Percentiles rank a stretch among this genome's conserved stretches.
These are phyloP conservation scores for Rhodotorula babjevae DNA, from an alignment of 768 basidiomycete genomes.

Conservation along the genomic window DNA sequence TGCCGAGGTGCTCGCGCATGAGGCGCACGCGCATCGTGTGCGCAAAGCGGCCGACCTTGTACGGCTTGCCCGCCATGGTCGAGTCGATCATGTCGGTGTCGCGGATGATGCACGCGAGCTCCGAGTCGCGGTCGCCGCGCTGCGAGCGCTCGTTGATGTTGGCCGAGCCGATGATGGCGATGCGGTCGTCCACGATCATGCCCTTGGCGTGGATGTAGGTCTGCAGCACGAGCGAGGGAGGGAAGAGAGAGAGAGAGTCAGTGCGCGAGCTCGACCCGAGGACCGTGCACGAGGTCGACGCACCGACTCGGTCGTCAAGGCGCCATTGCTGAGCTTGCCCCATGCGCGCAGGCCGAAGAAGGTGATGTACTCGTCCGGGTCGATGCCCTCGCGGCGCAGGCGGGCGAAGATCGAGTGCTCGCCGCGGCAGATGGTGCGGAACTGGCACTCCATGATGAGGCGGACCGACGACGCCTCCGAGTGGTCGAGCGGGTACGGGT, in stretches of 20 bases:
- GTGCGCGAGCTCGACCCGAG: neutral
- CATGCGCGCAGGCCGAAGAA: constrained; percentile 89
- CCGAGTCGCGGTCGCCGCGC: constrained; percentile 93
- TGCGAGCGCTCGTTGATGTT: constrained; percentile 97
- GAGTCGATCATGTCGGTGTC: constrained; percentile 97
- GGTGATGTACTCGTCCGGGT: constrained; percentile 86
- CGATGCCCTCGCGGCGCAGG: constrained; percentile 77
- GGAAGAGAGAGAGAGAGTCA: neutral
- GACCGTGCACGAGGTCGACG: neutral
- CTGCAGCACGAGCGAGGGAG: constrained; percentile 6
- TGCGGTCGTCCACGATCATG: constrained; percentile 87
- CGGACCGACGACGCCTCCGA: constrained; percentile 89
- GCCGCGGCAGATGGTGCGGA: constrained; percentile 77
- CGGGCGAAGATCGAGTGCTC: constrained; percentile 85
- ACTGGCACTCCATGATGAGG: constrained; percentile 92
- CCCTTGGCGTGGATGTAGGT: constrained; percentile 46
- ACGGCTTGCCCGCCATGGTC: constrained; percentile 88
- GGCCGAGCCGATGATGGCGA: constrained; percentile 81
- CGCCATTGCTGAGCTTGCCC: constrained; percentile 79
- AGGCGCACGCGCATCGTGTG: constrained; percentile 86
- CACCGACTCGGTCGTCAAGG: constrained; percentile 75
- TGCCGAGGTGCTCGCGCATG: constrained; percentile 93
- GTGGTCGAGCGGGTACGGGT: constrained; percentile 68
- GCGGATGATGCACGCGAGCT: constrained; percentile 82
- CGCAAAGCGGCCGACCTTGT: constrained; percentile 93